phyloP scores from a whole-genome alignment of 2,329 filamentous ascomycete species.

The Blastomyces emzantsi region DNA sequence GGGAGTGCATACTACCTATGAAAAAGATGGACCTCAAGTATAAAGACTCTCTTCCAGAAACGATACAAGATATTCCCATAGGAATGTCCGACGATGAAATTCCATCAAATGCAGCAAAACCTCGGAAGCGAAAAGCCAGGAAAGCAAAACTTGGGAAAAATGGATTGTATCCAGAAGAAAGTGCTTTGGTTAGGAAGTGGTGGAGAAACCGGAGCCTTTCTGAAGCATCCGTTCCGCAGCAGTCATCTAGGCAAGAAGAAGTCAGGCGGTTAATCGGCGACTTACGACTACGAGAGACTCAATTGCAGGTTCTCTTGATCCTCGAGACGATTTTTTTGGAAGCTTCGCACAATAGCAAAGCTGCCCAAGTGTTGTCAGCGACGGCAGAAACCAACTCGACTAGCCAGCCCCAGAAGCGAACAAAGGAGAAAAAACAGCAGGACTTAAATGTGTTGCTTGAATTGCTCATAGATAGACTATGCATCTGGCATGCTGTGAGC shows the following conservation, averaged over 20 bases:
- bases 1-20: constrained; percentile 35
- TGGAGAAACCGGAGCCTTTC: constrained; percentile 33
- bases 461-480: constrained; percentile 40
- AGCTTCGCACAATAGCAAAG: constrained; percentile 14
- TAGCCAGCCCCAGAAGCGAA: constrained; percentile 14
- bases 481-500: constrained; percentile 44
- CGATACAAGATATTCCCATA: constrained; percentile 31
- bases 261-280: constrained; percentile 36
- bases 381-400: constrained; percentile 16
- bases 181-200: constrained; percentile 37
- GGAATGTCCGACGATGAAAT: constrained; percentile 31
- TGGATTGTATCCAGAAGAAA: constrained; percentile 40
- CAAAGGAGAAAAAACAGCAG: constrained; percentile 27
- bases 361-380: constrained; percentile 12
- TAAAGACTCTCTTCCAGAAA: constrained; percentile 35
- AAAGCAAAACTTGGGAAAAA: constrained; percentile 39
- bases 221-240: constrained; percentile 21
- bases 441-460: constrained; percentile 39
- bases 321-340: constrained; percentile 41
- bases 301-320: constrained; percentile 43
- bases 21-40: constrained; percentile 43
- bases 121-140: constrained; percentile 24
- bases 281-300: constrained; percentile 40
- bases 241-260: constrained; percentile 29
- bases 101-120: constrained; percentile 20